Evolutionary conservation across 345 rosid genomes (phyloP), one percentile per base, ranked within the genome.

Genomic region (Adansonia digitata): DNA sequence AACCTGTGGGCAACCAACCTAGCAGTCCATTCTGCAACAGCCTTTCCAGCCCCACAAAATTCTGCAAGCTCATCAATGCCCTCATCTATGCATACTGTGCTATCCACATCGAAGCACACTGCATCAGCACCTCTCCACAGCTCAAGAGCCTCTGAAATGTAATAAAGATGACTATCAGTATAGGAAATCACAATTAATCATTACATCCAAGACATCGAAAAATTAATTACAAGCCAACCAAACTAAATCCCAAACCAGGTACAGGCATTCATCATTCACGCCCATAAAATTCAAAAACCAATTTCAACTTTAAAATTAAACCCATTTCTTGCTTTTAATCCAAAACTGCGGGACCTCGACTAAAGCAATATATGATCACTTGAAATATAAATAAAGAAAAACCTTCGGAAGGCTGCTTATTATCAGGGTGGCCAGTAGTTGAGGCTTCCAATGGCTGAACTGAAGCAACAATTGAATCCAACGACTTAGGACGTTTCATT

Each of bases 41-140:
- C 98, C 74, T 89, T 87, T 77, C 98, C 97, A 69, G 97, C 98
- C 77, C 98, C 98, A 88, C 99, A 94, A 76, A 91, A 94, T 60
- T 94, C 99, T 0, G 99, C 99, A 78, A 94, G 92, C 80, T 94
- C 98, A 78, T 94, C 98, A 49, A 94, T 92, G 51, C 98, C 98
- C 87, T 94, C 98, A 78, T 94, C 98, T 64, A 86, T 66, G 73
- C 99, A 94, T 27, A 92, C 99, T 7, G 99, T 94, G 85, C 99
- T 92, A 86, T 94, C 99, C 80, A 94, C 99, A 84, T 94, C 99
- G 65, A 94, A 93, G 84, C 98, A 94, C 64, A 94, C 98, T 1
- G 91, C 97, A 81, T 88, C 86, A 46, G 85, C 91, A 78, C 62
- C 81, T 87, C 85, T 78, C 98, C 98, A 94, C 39, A 88, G 85